phyloP scores from a whole-genome alignment of 2,329 filamentous ascomycete genomes.

The Penicillium sp. region DNA sequence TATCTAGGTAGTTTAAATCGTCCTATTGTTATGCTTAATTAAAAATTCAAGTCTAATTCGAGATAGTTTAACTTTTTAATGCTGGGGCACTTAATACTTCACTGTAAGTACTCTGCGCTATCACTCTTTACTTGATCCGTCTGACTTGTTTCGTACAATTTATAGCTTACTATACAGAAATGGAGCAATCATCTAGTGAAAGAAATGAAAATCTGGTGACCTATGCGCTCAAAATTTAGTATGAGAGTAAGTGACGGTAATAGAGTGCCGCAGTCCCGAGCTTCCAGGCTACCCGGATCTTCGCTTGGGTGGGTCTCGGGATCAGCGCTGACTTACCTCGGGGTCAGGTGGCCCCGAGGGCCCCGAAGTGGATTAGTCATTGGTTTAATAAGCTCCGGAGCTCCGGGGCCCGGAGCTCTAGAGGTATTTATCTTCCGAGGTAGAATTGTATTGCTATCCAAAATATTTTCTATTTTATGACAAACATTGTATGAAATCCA shows the following conservation, averaged over 20 bases:
- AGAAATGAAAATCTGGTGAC: neutral
- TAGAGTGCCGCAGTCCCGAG: neutral
- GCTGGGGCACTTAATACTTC: neutral
- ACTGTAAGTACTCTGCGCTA: neutral
- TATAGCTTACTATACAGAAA: neutral
- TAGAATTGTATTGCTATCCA: neutral
- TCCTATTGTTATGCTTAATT: neutral
- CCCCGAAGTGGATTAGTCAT: neutral
- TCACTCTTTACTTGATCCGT: neutral
- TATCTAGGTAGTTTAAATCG: no score
- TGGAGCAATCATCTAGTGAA: neutral
- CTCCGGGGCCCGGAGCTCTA: neutral
- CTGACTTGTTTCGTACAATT: no score
- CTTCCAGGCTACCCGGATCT: neutral
- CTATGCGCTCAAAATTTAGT: neutral
- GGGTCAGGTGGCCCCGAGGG: neutral
- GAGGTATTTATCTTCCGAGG: neutral
- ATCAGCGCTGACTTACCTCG: neutral
- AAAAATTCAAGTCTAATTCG: neutral
- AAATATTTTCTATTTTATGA: neutral
- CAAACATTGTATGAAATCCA: neutral
- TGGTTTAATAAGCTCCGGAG: neutral
- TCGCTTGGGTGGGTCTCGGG: constrained; percentile 1
- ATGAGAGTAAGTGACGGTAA: neutral
- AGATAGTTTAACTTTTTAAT: neutral